Percentiles rank a stretch among this genome's conserved stretches.
Conservation (phyloP, 2,329 filamentous ascomycete species). For the Aspergillus ochraceus region DNA sequence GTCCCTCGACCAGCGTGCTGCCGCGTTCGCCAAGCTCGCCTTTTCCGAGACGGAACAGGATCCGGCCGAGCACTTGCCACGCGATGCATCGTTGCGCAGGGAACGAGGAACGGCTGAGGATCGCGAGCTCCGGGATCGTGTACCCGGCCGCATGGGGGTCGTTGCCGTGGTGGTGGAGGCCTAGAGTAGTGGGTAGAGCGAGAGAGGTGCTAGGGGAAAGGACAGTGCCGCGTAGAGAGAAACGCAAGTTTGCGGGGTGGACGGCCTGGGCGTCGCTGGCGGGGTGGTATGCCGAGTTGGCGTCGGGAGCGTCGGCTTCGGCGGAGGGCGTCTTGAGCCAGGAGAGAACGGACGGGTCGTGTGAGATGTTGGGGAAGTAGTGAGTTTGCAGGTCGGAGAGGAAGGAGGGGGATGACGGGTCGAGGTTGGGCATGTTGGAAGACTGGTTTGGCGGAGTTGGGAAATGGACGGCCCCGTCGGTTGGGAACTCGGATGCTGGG, state of each 20-base stretch:
- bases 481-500: constrained; percentile 40
- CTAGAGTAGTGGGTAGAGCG: constrained; percentile 71
- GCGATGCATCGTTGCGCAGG: constrained; percentile 87
- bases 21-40: constrained; percentile 67
- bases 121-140: constrained; percentile 81
- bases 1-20: constrained; percentile 66
- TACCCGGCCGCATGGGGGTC: constrained; percentile 94
- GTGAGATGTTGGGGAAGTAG: constrained; percentile 86
- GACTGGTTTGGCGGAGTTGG: constrained; percentile 46
- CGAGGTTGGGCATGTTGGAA: constrained; percentile 66
- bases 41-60: constrained; percentile 78
- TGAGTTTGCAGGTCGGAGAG: constrained; percentile 81
- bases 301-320: constrained; percentile 62
- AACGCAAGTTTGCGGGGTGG: constrained; percentile 71
- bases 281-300: constrained; percentile 79
- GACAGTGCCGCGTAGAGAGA: constrained; percentile 80
- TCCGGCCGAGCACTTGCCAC: constrained; percentile 83
- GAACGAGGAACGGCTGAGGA: constrained; percentile 76
- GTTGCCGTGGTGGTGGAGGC: constrained; percentile 89
- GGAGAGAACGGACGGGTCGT: constrained; percentile 80
- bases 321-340: constrained; percentile 81
- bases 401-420: constrained; percentile 81
- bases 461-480: constrained; percentile 41
- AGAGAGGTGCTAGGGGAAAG: constrained; percentile 75
- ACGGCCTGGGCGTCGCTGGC: constrained; percentile 67